Base-by-base conservation (phyloP, 805 yeast species). In the Myxozyma udenii region DNA sequence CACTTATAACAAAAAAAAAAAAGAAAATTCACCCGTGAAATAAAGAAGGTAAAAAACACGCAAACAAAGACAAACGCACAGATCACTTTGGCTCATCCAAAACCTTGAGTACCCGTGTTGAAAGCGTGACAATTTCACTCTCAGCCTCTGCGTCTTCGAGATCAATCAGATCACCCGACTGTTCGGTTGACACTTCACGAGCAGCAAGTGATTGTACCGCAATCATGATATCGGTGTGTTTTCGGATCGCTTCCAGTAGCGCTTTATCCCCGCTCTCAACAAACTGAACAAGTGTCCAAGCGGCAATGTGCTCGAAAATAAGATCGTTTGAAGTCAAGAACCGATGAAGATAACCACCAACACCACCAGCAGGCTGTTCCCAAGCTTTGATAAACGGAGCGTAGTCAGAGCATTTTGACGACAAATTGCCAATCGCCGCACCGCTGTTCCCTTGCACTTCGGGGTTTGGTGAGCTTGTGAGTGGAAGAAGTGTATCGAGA, bases 361-460 rank as follows among this genome's bases (percentile, higher is more conserved):
- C 84, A 51, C 98, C 98, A 53, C 87, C 89, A 45, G 78, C 79
- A 39, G 95, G 95, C 53, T 74, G 73, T 21, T 78, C 74, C 95
- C 97, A 93, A 60, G 83, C 78, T 48, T 80, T 78, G 51, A 88
- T 76, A 55, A 93, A 87, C 58, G 84, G 83, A 53, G 82, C 78
- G 69, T 90, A 90, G 62, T 87, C 90, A 62, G 79, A 79, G 33
- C 91, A 87, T 70, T 96, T 81, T 3, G 97, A 89, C 61, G 96
- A 88, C 62, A 93, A 74, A 66, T 93, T 93, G 26, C 98, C 98
- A 61, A 93, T 77, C 1, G 98, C 98, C 33, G 98, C 98, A 14
- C 98, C 98, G 1, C 96, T 86, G 70, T 93, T 93, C 51, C 98
- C 98, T 68, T 96, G 93, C 16, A 93, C 97, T 71, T 95, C 98